Base-by-base conservation (phyloP, 129 eudicot species). In the Artemisia argyi region DNA sequence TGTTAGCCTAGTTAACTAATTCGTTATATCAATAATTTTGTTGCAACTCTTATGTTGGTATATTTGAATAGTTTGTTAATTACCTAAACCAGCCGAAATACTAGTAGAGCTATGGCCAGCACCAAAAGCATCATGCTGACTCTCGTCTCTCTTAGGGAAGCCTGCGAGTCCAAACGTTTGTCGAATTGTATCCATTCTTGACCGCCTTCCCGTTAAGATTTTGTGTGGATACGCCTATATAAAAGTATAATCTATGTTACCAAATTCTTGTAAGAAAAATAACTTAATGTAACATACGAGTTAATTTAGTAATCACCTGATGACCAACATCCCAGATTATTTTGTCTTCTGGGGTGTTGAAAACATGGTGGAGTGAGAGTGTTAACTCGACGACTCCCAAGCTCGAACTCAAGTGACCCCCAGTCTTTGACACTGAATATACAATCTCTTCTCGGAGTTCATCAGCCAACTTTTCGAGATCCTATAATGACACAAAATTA, bases 311-410 rank as follows among this genome's bases (percentile, higher is more conserved):
- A 4, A 17, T 67, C 22, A 88, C 96, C 91, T 89, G 96, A 48
- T 89, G 96, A 13, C 96, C 96, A 53, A 86, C 96, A 76, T 86
- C 96, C 96, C 96, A 89, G 0, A 89, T 78, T 53, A 89, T 82
- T 64, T 75, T 89, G 47, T 89, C 96, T 0, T 80, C 51, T 0
- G 96, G 96, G 0, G 90, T 74, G 75, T 81, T 62, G 54, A 89
- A 89, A 11, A 89, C 90, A 76, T 86, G 83, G 71, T 89, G 96
- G 3, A 89, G 88, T 7, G 92, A 84, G 3, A 86, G 83, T 1
- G 92, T 86, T 24, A 89, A 75, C 77, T 89, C 96, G 2, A 69
- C 78, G 2, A 89, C 96, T 0, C 96, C 96, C 51, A 89, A 66
- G 77, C 83, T 89, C 28, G 96, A 79, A 76, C 96, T 85, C 15